Evolutionary conservation across 148 eudicot species (phyloP), one percentile per base, ranked within the genome.

Genomic region (Arctostaphylos glauca): DNA sequence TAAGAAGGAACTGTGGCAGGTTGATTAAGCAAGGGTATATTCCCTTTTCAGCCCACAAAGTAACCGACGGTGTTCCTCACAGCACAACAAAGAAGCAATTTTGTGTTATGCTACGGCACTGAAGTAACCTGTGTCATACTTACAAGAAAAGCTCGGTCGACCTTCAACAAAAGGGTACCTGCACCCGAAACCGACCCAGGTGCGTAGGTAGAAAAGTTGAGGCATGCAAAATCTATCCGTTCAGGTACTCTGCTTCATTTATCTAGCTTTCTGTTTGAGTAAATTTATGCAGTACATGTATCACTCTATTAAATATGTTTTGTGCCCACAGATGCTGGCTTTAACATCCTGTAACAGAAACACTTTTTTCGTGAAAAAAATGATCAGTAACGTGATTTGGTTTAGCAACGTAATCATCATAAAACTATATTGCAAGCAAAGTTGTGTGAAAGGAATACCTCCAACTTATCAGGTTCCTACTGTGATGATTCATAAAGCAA

Each of bases 361-460:
- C 5, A 2, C 68, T 9, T 64, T 9, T 5, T n/a, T 41, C 13
- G 21, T 0, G 44, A 14, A 3, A 14, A 15, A 70, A 70, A 0
- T 60, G n/a, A 6, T 64, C 5, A 4, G 2, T 1, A 12, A 15
- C 15, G 15, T 66, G 71, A 10, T 25, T 66, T 23, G 71, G 3
- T 66, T 66, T 66, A 31, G 25, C 6, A 16, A 12, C 18, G 6
- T 44, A 43, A 79, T 79, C 54, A 78, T 14, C 15, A 54, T 15
- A n/a, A 15, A 62, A 3, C 5, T 21, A 9, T 78, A 18, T 31
- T 52, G 48, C 68, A 58, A 55, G 81, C 18, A 58, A 79, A 43
- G 55, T 46, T 14, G 81, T n/a, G 44, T 47, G 81, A 62, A 47
- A 79, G 73, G 81, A 79, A 62, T 79, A 79, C 31, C 14, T 47